These are phyloP conservation scores for Cylindrotheca fusiformis DNA, from an alignment of 108 stramenopile genomes.

Conservation along the genomic window DNA sequence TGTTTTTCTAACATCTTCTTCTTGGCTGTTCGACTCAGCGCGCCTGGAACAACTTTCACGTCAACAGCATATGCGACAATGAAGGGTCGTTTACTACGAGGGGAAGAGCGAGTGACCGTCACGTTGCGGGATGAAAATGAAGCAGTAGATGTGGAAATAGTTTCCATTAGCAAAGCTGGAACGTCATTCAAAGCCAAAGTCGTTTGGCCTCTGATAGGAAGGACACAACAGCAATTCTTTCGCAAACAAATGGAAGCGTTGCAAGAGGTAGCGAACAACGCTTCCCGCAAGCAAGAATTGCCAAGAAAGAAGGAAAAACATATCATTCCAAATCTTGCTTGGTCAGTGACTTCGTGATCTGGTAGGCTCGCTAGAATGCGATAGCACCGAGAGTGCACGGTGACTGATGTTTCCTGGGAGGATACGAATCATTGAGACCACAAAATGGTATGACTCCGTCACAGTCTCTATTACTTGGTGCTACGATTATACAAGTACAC, in stretches of 20 bases:
- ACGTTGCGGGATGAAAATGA: slow-evolving; percentile 35
- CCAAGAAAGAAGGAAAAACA: too few relatives aligned
- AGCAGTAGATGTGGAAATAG: slow-evolving; percentile 46
- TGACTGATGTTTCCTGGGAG: too few relatives aligned
- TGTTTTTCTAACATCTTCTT: not conserved
- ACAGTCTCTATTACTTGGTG: too few relatives aligned
- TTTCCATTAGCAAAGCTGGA: slow-evolving; percentile 36
- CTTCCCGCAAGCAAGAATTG: too few relatives aligned
- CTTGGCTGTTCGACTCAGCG: too few relatives aligned
- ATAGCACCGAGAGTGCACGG: too few relatives aligned
- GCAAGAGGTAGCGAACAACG: not conserved
- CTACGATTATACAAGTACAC: too few relatives aligned
- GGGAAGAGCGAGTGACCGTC: slow-evolving; percentile 59
- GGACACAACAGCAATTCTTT: slow-evolving; percentile 51
- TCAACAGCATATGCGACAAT: slow-evolving; percentile 55
- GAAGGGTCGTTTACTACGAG: slow-evolving; percentile 41
- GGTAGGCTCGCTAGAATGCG: too few relatives aligned
- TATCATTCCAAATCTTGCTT: too few relatives aligned
- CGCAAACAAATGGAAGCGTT: slow-evolving; percentile 32
- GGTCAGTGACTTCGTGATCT: too few relatives aligned
- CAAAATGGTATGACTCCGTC: too few relatives aligned
- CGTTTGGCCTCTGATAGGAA: slow-evolving; percentile 50
- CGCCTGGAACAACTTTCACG: slow-evolving; percentile 25
- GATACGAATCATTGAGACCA: too few relatives aligned
- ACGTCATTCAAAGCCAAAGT: slow-evolving; percentile 11